Evolutionary conservation across 352 stramenopile genomes (phyloP).

Genomic region (Phytophthora lateralis): DNA sequence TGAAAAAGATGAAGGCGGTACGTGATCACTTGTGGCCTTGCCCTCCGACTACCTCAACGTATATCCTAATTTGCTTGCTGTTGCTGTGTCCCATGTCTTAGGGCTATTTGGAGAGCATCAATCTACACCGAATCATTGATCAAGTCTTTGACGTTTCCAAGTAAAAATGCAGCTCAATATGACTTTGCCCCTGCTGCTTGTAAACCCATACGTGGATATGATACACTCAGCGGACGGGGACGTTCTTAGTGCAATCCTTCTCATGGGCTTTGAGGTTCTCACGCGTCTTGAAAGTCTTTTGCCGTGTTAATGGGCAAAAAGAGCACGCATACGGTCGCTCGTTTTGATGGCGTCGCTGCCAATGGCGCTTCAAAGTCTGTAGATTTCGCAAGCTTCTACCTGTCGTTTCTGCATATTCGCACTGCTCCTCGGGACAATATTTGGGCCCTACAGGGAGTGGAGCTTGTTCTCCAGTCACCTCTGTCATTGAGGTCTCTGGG

Average conservation of each 20-base stretch:
- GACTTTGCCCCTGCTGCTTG: slow-evolving; percentile 20
- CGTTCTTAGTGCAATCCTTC: slow-evolving; percentile 56
- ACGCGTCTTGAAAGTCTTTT: slow-evolving; percentile 72
- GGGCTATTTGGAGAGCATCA: slow-evolving; percentile 89
- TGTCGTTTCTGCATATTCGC: slow-evolving; percentile 50
- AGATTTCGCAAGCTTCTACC: slow-evolving; percentile 67
- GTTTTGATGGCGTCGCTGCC: slow-evolving; percentile 64
- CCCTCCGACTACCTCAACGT: neutral
- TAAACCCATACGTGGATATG: slow-evolving; percentile 4
- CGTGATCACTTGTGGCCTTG: slow-evolving; percentile 17
- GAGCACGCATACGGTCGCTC: slow-evolving; percentile 57
- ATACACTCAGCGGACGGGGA: slow-evolving; percentile 22
- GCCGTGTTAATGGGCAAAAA: slow-evolving; percentile 39
- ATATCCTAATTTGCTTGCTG: slow-evolving; percentile 6
- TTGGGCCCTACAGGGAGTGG: slow-evolving; percentile 65
- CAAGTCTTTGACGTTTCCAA: slow-evolving; percentile 86
- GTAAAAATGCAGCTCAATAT: slow-evolving; percentile 42
- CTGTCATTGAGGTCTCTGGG: slow-evolving; percentile 27
- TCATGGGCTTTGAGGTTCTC: slow-evolving; percentile 77
- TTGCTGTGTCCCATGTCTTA: slow-evolving; percentile 22
- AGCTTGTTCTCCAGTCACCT: slow-evolving; percentile 45
- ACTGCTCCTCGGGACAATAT: slow-evolving; percentile 58
- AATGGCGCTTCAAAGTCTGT: slow-evolving; percentile 77
- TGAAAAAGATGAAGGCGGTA: slow-evolving; percentile 89
- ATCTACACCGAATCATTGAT: slow-evolving; percentile 85